Conservation (phyloP, 1,139 yeast genomes). For the Kluyveromyces sp. region DNA sequence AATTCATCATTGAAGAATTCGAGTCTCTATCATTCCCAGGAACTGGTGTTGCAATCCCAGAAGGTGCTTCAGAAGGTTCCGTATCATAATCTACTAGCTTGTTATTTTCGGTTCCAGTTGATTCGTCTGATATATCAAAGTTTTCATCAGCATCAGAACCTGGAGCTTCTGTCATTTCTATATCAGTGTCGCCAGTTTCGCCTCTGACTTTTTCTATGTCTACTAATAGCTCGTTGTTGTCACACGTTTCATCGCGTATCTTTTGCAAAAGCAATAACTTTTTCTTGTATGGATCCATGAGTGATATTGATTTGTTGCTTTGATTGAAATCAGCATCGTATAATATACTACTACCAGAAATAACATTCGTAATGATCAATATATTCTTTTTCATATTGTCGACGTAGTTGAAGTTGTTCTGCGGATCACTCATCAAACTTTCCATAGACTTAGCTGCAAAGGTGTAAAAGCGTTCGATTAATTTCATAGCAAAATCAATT, state of each 20-base stretch:
- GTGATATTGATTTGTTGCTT: conserved; percentile 18
- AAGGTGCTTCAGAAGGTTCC: conserved; percentile 25
- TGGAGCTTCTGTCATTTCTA: conserved; percentile 20
- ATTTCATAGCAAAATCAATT: conserved; percentile 52
- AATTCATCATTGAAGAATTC: conserved; percentile 17
- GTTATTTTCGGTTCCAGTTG: conserved; percentile 18
- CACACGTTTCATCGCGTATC: conserved; percentile 29
- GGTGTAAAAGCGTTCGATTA: conserved; percentile 46
- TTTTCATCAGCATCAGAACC: conserved; percentile 36
- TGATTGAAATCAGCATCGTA: conserved; percentile 55
- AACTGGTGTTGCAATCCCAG: conserved; percentile 28
- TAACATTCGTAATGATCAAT: conserved; percentile 48
- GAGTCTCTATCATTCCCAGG: conserved; percentile 15
- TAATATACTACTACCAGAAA: conserved; percentile 69
- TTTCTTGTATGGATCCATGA: conserved; percentile 22
- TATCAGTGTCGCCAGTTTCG: conserved; percentile 12
- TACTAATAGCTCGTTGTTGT: conserved; percentile 28
- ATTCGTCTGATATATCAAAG: conserved; percentile 25
- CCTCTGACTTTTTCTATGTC: conserved; percentile 31
- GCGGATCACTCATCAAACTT: conserved; percentile 30
- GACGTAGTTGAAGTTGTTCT: conserved; percentile 18
- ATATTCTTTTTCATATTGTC: conserved; percentile 52
- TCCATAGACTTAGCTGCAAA: conserved; percentile 40
- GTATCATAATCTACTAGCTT: conserved; percentile 29
- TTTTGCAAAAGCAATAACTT: conserved; percentile 31